A percentile compares a stretch with the other conserved stretches of the same genome.
Evolutionary conservation across 306 rosid species (phyloP).

Genomic region (Prunus persica): Prunus_persica_NCBIv2 NC_034013.1:15011001-15011500

Average conservation of each 20-base stretch:
- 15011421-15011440: not conserved
- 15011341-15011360: conserved; percentile 97
- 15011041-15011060: not conserved
- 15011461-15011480: not conserved
- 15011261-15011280: conserved; percentile 86
- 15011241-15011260: conserved; percentile 41
- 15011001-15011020: no score
- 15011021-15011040: not conserved
- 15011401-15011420: no score
- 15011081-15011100: not conserved
- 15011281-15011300: conserved; percentile 91
- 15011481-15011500: not conserved
- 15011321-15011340: conserved; percentile 92
- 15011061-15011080: not conserved
- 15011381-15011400: not conserved
- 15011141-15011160: not conserved
- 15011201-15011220: not conserved
- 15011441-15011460: not conserved
- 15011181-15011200: conserved; percentile 7
- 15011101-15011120: not conserved
- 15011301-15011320: conserved; percentile 92
- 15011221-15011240: not conserved
- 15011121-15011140: not conserved
- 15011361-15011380: conserved; percentile 48
- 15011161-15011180: not conserved